Conservation (phyloP, 2,329 filamentous ascomycete genomes). For the Myriosclerotinia curreyana region DNA sequence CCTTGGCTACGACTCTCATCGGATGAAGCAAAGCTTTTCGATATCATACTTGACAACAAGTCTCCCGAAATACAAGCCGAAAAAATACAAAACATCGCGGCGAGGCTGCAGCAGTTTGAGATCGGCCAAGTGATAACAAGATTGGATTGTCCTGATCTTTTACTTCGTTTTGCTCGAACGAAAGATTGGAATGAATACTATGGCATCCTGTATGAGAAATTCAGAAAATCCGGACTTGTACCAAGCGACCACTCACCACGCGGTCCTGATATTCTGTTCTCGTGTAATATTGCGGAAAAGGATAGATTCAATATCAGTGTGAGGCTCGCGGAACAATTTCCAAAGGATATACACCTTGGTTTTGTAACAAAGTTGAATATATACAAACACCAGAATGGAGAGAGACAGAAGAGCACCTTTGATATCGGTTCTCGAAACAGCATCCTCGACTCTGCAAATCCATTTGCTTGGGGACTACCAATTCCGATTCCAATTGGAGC, state of each 20-base stretch:
- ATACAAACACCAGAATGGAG: not conserved
- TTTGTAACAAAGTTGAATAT: not conserved
- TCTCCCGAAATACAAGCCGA: not conserved
- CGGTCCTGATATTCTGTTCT: not conserved
- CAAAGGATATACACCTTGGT: not conserved
- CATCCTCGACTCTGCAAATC: not conserved
- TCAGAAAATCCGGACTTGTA: not conserved
- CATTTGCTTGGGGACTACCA: not conserved
- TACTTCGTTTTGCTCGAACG: not conserved
- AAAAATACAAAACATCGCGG: not conserved
- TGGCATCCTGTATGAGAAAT: not conserved
- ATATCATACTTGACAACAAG: not conserved
- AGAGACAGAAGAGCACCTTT: not conserved
- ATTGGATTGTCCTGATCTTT: not conserved
- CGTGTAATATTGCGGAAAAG: not conserved
- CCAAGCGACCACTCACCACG: not conserved
- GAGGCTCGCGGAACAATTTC: not conserved
- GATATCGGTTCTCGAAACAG: not conserved
- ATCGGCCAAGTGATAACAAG: not conserved
- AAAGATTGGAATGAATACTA: not conserved
- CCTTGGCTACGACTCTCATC: not conserved
- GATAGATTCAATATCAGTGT: not conserved
- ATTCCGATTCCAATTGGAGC: not conserved
- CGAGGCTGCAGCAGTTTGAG: not conserved
- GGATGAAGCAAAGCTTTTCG: not conserved